phyloP scores from a whole-genome alignment of 345 rosid species.

The Rhizophora apiculata region DNA sequence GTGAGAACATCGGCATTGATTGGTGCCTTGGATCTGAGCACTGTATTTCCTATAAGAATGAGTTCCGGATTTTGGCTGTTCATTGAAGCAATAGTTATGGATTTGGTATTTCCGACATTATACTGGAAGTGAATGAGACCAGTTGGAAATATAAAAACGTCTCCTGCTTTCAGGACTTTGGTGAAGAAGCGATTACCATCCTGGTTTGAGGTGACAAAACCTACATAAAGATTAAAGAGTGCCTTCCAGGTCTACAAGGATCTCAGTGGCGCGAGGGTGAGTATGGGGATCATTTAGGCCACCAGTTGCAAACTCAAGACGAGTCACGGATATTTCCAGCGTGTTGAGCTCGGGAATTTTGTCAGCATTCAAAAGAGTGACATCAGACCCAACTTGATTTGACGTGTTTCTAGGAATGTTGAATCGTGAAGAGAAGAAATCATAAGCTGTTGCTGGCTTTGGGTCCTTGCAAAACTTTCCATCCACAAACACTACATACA shows the following conservation, averaged over 20 bases:
- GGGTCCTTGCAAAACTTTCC: too few relatives aligned
- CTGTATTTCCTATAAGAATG: slow-evolving; percentile 5
- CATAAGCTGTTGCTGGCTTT: too few relatives aligned
- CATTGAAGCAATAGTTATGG: slow-evolving; percentile 8
- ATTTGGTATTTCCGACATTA: not conserved
- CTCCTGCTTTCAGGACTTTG: slow-evolving; percentile 5
- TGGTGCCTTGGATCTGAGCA: slow-evolving; percentile 3
- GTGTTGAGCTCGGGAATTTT: slow-evolving; percentile 10
- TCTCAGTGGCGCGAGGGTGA: slow-evolving; percentile 9
- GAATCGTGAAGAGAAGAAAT: too few relatives aligned
- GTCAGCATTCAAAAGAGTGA: not conserved
- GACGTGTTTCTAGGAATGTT: too few relatives aligned
- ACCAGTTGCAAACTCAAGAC: not conserved
- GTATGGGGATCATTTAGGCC: not conserved
- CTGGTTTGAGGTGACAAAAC: slow-evolving; percentile 9
- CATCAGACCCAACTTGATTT: not conserved
- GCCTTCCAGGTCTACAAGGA: not conserved
- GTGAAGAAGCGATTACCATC: not conserved
- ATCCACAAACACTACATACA: too few relatives aligned
- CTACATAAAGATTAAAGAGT: slow-evolving; percentile 2
- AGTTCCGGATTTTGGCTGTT: slow-evolving; percentile 19
- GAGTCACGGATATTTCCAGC: not conserved
- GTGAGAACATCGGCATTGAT: slow-evolving; percentile 8
- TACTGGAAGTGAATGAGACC: too few relatives aligned
- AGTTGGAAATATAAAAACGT: slow-evolving; percentile 4